Percentiles rank a stretch among this genome's conserved stretches.
These are phyloP conservation scores for Epichloe coenophiala DNA, from an alignment of 2,329 filamentous ascomycete genomes.

Conservation along the genomic window DNA sequence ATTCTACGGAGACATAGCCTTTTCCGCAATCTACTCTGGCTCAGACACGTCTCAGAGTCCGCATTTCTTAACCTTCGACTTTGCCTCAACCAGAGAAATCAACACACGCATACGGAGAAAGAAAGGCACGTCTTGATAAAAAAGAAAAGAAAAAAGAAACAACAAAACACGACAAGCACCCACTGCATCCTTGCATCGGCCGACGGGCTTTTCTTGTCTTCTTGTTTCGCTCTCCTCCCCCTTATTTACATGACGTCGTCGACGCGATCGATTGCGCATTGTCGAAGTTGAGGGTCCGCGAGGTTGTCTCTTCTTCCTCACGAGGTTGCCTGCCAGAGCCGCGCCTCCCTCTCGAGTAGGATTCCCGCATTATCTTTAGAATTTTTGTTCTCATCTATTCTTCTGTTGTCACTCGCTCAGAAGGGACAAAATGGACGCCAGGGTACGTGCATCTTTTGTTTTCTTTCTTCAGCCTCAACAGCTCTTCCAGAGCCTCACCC, in stretches of 20 bases:
- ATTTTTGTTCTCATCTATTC: background rate
- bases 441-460: slow-evolving; percentile 1
- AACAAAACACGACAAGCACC: background rate
- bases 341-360: slow-evolving; percentile 1
- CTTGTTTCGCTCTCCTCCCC: background rate
- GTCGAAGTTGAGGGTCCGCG: background rate
- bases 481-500: no score
- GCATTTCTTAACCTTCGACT: slow-evolving; percentile 4
- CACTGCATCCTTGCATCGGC: background rate
- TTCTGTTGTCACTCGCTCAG: background rate
- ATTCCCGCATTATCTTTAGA: background rate
- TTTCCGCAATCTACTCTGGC: slow-evolving; percentile 3
- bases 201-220: background rate
- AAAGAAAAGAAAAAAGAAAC: background rate
- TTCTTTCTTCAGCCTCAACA: background rate
- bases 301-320: slow-evolving; percentile 1
- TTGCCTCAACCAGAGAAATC: background rate
- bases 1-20: background rate
- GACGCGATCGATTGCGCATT: slow-evolving; percentile 1
- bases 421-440: slow-evolving; percentile 5
- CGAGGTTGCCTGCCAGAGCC: background rate
- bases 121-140: background rate
- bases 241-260: slow-evolving; percentile 1
- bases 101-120: background rate
- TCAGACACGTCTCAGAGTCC: slow-evolving; percentile 7